Conservation (phyloP, 768 basidiomycete genomes). For the Kwoniella sp. region DNA sequence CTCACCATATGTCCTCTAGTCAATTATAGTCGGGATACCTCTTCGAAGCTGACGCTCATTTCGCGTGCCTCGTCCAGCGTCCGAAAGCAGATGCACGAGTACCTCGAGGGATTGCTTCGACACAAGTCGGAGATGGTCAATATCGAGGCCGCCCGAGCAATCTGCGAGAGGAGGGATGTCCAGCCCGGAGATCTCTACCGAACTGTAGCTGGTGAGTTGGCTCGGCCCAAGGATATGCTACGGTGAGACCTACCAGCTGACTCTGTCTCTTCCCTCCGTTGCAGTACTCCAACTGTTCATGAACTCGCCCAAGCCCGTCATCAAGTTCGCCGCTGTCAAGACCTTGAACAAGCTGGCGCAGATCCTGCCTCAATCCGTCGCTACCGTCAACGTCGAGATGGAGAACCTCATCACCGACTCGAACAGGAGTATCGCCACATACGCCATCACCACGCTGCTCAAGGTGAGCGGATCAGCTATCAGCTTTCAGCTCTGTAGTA, state of each 20-base stretch:
- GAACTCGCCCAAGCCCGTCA: slow-evolving; percentile 87
- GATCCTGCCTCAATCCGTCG: slow-evolving; percentile 80
- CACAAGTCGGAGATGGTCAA: slow-evolving; percentile 99
- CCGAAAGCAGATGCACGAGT: slow-evolving; percentile 87
- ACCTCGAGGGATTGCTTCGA: slow-evolving; percentile 89
- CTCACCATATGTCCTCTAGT: not conserved
- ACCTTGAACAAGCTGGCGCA: slow-evolving; percentile 88
- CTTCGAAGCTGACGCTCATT: slow-evolving; percentile 5
- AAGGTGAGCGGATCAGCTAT: slow-evolving; percentile 64
- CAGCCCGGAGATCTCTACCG: slow-evolving; percentile 75
- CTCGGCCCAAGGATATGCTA: not conserved
- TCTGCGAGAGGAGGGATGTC: slow-evolving; percentile 92
- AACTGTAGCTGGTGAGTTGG: slow-evolving; percentile 76
- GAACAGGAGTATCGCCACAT: slow-evolving; percentile 95
- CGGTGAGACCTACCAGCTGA: not conserved
- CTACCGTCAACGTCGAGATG: slow-evolving; percentile 91
- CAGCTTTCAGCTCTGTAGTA: not conserved
- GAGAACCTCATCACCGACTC: slow-evolving; percentile 94
- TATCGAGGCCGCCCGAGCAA: slow-evolving; percentile 94
- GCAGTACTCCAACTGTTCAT: slow-evolving; percentile 92
- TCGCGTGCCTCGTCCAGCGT: slow-evolving; percentile 61
- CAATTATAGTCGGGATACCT: not conserved
- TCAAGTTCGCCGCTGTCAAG: slow-evolving; percentile 96
- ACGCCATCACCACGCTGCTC: slow-evolving; percentile 95
- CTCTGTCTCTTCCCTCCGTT: not conserved